These are phyloP conservation scores for Hysterium pulicare DNA, from an alignment of 2,329 filamentous ascomycete species.

Conservation along the genomic window DNA sequence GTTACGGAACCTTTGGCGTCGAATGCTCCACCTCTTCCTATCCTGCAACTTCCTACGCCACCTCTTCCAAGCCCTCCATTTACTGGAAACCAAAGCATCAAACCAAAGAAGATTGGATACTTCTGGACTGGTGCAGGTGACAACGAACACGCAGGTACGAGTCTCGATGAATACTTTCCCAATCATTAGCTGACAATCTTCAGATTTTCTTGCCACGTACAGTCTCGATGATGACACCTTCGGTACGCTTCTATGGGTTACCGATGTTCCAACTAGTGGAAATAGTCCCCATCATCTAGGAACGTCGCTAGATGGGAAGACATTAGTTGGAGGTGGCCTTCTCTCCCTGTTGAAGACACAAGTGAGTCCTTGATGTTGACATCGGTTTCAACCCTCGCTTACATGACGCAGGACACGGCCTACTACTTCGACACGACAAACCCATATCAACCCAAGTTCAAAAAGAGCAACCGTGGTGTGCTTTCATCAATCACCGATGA, in stretches of 20 bases:
- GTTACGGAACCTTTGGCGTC: constrained; percentile 55
- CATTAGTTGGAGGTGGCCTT: constrained; percentile 55
- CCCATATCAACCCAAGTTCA: constrained; percentile 57
- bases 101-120: constrained; percentile 64
- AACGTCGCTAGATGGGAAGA: constrained; percentile 55
- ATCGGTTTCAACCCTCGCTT: background rate
- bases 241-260: constrained; percentile 56
- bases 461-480: constrained; percentile 58
- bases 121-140: constrained; percentile 62
- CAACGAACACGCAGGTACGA: constrained; percentile 52
- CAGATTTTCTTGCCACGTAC: constrained; percentile 56
- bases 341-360: constrained; percentile 58
- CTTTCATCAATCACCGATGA: constrained; percentile 61
- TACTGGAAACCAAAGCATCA: constrained; percentile 49
- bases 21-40: constrained; percentile 53
- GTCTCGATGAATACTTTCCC: background rate
- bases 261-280: constrained; percentile 57
- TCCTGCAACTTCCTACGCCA: constrained; percentile 59
- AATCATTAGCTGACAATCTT: background rate
- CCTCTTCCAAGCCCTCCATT: constrained; percentile 55
- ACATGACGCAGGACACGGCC: constrained; percentile 51
- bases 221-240: constrained; percentile 62
- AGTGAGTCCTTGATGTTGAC: constrained; percentile 10
- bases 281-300: constrained; percentile 61
- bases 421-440: constrained; percentile 61